Evolutionary conservation across 129 eudicot genomes (phyloP).

Genomic region (Scalesia atractyloides): DNA sequence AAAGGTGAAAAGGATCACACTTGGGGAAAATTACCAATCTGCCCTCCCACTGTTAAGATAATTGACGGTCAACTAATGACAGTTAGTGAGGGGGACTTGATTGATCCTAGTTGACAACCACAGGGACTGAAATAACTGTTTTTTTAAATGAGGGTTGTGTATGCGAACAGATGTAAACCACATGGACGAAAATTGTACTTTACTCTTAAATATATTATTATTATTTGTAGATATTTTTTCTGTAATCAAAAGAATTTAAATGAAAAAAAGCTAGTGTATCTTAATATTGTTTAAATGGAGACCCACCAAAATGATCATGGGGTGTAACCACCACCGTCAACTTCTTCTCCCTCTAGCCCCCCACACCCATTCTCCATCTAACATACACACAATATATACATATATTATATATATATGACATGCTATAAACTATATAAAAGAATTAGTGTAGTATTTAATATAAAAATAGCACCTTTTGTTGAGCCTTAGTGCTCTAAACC

Average conservation of each 20-base stretch:
- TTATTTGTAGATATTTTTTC: neutral
- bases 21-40: too few relatives aligned
- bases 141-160: too few relatives aligned
- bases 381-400: neutral
- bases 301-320: constrained; percentile 36
- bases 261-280: constrained; percentile 14
- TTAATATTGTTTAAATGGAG: constrained; percentile 33
- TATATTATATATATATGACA: too few relatives aligned
- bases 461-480: constrained; percentile 22
- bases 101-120: too few relatives aligned
- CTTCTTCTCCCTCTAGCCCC: constrained; percentile 20
- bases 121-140: too few relatives aligned
- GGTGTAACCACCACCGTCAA: constrained; percentile 31
- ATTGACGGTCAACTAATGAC: too few relatives aligned
- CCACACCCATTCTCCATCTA: neutral
- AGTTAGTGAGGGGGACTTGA: too few relatives aligned
- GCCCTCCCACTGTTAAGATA: too few relatives aligned
- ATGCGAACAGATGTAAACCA: too few relatives aligned
- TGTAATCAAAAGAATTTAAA: neutral
- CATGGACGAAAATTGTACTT: too few relatives aligned
- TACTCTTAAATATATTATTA: neutral
- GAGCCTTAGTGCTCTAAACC: constrained; percentile 33
- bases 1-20: too few relatives aligned
- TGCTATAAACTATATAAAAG: neutral
- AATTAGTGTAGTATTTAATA: constrained; percentile 10